Conservation (phyloP, 2,329 filamentous ascomycete genomes). For the Knufia petricola region DNA sequence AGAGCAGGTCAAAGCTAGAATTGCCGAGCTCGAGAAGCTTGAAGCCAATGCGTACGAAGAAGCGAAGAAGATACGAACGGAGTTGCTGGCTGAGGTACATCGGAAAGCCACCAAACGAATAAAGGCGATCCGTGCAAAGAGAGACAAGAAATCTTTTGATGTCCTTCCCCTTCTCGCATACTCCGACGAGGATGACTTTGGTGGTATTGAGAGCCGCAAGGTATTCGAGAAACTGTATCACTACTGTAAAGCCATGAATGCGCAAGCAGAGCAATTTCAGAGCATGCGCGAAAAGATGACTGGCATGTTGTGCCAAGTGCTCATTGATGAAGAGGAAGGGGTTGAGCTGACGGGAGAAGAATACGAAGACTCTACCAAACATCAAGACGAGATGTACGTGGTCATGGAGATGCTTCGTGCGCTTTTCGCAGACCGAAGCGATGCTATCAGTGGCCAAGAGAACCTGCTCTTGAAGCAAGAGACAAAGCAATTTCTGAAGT, state of each 20-base stretch:
- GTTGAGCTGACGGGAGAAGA: conserved; percentile 77
- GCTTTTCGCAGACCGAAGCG: conserved; percentile 67
- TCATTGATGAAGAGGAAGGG: conserved; percentile 75
- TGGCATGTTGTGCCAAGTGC: conserved; percentile 59
- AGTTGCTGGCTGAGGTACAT: conserved; percentile 57
- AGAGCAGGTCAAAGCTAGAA: neutral
- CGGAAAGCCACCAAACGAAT: conserved; percentile 56
- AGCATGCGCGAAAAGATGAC: conserved; percentile 67
- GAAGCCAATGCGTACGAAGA: conserved; percentile 66
- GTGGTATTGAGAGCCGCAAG: conserved; percentile 63
- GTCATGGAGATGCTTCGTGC: conserved; percentile 72
- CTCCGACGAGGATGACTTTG: conserved; percentile 40
- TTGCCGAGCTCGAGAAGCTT: conserved; percentile 53
- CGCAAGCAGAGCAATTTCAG: conserved; percentile 60
- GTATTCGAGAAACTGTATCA: conserved; percentile 57
- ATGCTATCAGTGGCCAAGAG: conserved; percentile 64
- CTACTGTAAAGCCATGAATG: conserved; percentile 58
- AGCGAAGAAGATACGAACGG: conserved; percentile 67
- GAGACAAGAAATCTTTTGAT: conserved; percentile 44
- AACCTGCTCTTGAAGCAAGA: conserved; percentile 70
- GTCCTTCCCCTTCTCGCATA: conserved; percentile 53
- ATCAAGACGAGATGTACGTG: conserved; percentile 80
- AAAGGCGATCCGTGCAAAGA: conserved; percentile 47
- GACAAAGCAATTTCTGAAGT: conserved; percentile 49
- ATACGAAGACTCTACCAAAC: conserved; percentile 75